These are phyloP conservation scores for Podaxis sp. DNA, from an alignment of 768 basidiomycete genomes.

Conservation along the genomic window DNA sequence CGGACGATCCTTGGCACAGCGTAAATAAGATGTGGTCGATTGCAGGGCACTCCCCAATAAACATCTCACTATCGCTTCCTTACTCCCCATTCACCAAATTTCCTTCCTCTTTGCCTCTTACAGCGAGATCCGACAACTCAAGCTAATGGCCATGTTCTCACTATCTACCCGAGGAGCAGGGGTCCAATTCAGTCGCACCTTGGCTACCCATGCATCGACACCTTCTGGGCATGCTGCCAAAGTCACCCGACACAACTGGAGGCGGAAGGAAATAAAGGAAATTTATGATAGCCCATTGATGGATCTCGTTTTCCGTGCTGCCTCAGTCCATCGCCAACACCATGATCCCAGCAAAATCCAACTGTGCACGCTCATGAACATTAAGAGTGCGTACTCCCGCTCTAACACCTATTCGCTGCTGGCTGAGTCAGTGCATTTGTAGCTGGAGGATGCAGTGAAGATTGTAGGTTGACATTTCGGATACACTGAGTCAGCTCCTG, in stretches of 20 bases:
- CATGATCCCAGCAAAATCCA: slow-evolving; percentile 91
- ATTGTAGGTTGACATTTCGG: slow-evolving; percentile 54
- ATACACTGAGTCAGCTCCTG: neutral
- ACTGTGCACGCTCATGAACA: slow-evolving; percentile 97
- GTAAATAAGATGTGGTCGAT: neutral
- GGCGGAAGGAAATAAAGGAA: slow-evolving; percentile 71
- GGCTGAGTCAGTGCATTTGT: slow-evolving; percentile 10
- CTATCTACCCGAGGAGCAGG: slow-evolving; percentile 20
- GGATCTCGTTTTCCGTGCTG: slow-evolving; percentile 85
- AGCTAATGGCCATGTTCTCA: slow-evolving; percentile 10
- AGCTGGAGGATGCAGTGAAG: slow-evolving; percentile 96
- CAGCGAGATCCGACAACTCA: neutral
- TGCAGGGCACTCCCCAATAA: neutral
- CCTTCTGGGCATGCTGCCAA: slow-evolving; percentile 19
- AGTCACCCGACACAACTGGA: slow-evolving; percentile 62
- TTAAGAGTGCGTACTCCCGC: slow-evolving; percentile 71
- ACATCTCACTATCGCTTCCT: neutral
- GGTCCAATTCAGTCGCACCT: slow-evolving; percentile 36
- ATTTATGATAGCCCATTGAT: slow-evolving; percentile 86
- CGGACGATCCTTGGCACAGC: neutral
- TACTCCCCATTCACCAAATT: neutral
- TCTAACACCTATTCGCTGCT: slow-evolving; percentile 20
- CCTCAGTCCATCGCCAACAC: slow-evolving; percentile 76
- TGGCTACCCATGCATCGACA: slow-evolving; percentile 58
- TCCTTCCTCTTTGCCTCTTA: neutral